These are phyloP conservation scores for Marvania coccoides DNA, from an alignment of 139 green algal genomes.

Conservation along the genomic window DNA sequence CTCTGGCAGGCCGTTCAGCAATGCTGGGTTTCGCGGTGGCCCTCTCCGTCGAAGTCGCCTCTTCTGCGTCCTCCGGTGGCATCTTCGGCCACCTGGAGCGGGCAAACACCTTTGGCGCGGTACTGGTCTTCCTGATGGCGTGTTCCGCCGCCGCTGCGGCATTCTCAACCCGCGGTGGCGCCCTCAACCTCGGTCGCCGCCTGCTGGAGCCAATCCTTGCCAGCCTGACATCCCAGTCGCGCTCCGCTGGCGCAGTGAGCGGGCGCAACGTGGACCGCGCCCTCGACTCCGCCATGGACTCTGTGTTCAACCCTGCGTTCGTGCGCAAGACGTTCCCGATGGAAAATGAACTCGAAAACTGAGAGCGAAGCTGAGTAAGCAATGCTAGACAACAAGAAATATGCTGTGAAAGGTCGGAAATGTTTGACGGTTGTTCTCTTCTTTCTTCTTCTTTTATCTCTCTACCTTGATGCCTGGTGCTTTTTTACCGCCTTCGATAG, in stretches of 20 bases:
- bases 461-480: too few species aligned
- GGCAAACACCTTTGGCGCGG: neutral
- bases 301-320: constrained; percentile 17
- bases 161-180: neutral
- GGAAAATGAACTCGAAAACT: neutral
- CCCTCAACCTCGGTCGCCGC: neutral
- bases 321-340: neutral
- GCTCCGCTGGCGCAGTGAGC: neutral
- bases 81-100: constrained; percentile 12
- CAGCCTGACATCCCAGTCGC: constrained; percentile 8
- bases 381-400: too few species aligned
- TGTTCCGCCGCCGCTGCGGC: neutral
- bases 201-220: constrained; percentile 18
- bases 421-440: too few species aligned
- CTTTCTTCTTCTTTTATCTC: too few species aligned
- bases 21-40: constrained; percentile 31
- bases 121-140: constrained; percentile 2
- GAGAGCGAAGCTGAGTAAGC: neutral
- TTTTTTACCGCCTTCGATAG: too few species aligned
- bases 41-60: neutral
- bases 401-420: too few species aligned
- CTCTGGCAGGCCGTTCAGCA: constrained; percentile 10
- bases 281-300: constrained; percentile 11
- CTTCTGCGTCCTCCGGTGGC: neutral
- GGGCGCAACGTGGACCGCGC: constrained; percentile 9